Percentiles rank a stretch among this genome's conserved stretches.
Evolutionary conservation across 1,139 yeast genomes (phyloP).

Genomic region (Nakaseomyces kungkrabaensis): DNA sequence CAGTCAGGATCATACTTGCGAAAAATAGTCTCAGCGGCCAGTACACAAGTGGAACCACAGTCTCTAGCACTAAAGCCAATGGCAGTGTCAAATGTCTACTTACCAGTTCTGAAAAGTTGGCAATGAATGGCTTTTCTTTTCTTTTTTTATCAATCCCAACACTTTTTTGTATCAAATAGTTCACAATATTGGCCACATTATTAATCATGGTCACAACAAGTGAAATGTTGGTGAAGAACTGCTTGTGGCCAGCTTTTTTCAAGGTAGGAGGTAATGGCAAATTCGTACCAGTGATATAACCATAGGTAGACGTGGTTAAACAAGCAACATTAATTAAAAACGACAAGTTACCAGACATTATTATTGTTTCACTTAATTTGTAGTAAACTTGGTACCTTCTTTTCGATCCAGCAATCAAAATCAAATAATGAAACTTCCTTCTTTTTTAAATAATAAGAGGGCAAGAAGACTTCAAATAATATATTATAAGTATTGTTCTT

Average conservation of each 20-base stretch:
- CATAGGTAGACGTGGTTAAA: conserved; percentile 21
- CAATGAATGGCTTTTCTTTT: background rate
- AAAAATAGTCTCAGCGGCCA: conserved; percentile 56
- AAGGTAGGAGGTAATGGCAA: conserved; percentile 40
- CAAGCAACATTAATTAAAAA: conserved; percentile 19
- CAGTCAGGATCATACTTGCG: conserved; percentile 33
- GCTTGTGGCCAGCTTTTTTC: conserved; percentile 51
- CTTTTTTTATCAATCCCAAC: background rate
- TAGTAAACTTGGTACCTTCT: too few species aligned
- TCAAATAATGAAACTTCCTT: too few species aligned
- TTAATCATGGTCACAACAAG: conserved; percentile 39
- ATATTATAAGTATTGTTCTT: too few species aligned
- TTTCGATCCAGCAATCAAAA: too few species aligned
- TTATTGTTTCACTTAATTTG: too few species aligned
- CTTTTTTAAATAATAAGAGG: too few species aligned
- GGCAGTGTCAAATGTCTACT: conserved; percentile 30
- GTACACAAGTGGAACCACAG: conserved; percentile 49
- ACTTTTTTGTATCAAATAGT: conserved; percentile 12
- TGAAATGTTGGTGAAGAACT: conserved; percentile 57
- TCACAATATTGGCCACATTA: conserved; percentile 14
- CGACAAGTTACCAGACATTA: conserved; percentile 9
- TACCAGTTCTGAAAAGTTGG: conserved; percentile 7
- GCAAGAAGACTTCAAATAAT: too few species aligned
- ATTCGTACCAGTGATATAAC: conserved; percentile 20
- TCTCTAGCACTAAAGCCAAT: conserved; percentile 46